These are phyloP conservation scores for Hanseniaspora pseudoguilliermondii DNA, from an alignment of 805 yeast species.

Conservation along the genomic window DNA sequence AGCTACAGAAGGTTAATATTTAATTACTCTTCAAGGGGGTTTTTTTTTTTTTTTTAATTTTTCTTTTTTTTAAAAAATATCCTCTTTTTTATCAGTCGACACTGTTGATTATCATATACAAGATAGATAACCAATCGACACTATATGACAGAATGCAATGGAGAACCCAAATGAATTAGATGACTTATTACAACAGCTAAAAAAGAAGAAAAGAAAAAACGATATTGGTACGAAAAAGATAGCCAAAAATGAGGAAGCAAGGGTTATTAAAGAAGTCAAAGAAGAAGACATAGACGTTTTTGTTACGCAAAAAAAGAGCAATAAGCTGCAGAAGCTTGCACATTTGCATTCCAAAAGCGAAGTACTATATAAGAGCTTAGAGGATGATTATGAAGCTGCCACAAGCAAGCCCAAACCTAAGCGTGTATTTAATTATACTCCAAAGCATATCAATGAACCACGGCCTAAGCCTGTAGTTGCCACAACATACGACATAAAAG, in stretches of 20 bases:
- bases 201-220: background rate
- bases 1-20: background rate
- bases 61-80: no score
- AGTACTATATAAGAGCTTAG: background rate
- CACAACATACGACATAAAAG: background rate
- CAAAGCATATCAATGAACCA: background rate
- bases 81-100: no score
- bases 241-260: background rate
- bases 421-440: background rate
- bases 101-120: no score
- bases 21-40: no score
- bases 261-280: background rate
- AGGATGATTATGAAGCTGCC: background rate
- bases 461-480: background rate
- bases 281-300: background rate
- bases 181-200: background rate
- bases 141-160: background rate
- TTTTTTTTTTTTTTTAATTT: no score
- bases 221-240: background rate
- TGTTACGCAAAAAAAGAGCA: background rate
- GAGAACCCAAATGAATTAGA: background rate
- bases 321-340: background rate
- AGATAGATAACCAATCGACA: no score
- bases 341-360: background rate
- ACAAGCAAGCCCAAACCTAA: background rate